Base-by-base conservation (phyloP, 2,329 filamentous ascomycete species). In the Aaosphaeria arxii region DNA sequence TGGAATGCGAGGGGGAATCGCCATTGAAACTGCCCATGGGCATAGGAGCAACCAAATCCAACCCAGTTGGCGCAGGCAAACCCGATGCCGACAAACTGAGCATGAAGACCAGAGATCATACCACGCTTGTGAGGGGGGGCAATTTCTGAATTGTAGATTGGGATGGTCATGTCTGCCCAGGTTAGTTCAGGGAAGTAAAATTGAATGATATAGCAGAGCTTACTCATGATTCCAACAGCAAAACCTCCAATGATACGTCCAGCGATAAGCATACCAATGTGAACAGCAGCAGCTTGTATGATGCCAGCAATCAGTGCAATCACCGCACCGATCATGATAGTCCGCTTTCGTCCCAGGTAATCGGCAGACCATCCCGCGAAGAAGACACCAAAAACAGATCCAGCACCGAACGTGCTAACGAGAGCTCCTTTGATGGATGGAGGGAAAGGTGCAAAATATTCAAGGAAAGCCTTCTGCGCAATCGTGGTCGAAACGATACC, bases 1-100 rank as follows among this genome's bases (percentile, higher is more conserved):
- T 88, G 85, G 66, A 88, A 88, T 0, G 82, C 84, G 48, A 88
- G 80, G 0, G 84, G 85, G 54, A 89, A 88, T 4, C 85, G 73
- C 84, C 85, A 87, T 35, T 79, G 77, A 57, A 87, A n/a, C 74
- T n/a, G 64, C 71, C 71, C 75, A 40, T 73, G 67, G 5, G 74
- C 73, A n/a, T 71, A 74, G 46, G 1, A 70, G 71, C 7, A 77
- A 61, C 55, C 63, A 24, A 40, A 40, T 1, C 39, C 39, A 24
- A 40, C 24, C 39, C 39, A 40, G 39, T 40, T 40, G 9, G 39
- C 39, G 24, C 11, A 13, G 17, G 39, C 39, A 40, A 40, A 40
- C 7, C 39, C 39, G 33, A 63, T 69, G 9, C 70, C 70, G n/a
- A 61, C 56, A 1, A 50, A 50, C 35, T 50, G 44, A 3, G 48